phyloP scores from a whole-genome alignment of 192 early-diverging fungal genomes.

The Podila epicladia region DNA sequence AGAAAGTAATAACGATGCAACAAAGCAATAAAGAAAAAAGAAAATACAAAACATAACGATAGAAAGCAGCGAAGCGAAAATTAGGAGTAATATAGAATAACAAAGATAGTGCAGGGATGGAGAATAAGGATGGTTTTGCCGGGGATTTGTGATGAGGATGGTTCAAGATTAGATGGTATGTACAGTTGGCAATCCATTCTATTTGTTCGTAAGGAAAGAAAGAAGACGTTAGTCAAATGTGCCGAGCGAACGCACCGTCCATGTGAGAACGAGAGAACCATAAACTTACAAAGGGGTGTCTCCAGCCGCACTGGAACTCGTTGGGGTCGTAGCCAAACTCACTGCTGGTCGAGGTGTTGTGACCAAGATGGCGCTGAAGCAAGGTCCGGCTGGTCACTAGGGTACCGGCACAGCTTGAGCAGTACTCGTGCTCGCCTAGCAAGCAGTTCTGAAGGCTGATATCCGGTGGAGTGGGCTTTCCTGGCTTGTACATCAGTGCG shows the following conservation, averaged over 20 bases:
- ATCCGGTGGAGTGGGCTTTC: slow-evolving; percentile 55
- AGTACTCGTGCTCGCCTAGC: slow-evolving; percentile 55
- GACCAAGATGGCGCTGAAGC: slow-evolving; percentile 64
- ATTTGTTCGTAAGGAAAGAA: background rate
- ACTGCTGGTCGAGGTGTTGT: slow-evolving; percentile 61
- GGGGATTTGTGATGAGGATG: background rate
- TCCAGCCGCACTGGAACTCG: slow-evolving; percentile 67
- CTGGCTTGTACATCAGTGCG: background rate
- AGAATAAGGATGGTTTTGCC: background rate
- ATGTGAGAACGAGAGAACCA: background rate
- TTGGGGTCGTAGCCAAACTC: slow-evolving; percentile 56
- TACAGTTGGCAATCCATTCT: slow-evolving; percentile 45
- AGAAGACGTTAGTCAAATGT: background rate
- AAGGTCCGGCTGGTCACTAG: slow-evolving; percentile 59
- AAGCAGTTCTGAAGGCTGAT: slow-evolving; percentile 64
- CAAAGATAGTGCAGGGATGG: background rate
- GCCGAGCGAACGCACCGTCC: background rate
- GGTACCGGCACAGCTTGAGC: slow-evolving; percentile 51
- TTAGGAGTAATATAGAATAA: background rate
- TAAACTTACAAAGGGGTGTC: slow-evolving; percentile 63
- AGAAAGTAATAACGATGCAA: slow-evolving; percentile 1
- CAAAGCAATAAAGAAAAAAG: background rate
- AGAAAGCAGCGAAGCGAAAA: background rate
- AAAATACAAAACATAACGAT: background rate
- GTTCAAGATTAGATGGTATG: slow-evolving; percentile 31